phyloP scores from a whole-genome alignment of 2,329 filamentous ascomycete genomes.

The Aspergillus pseudotamarii region DNA sequence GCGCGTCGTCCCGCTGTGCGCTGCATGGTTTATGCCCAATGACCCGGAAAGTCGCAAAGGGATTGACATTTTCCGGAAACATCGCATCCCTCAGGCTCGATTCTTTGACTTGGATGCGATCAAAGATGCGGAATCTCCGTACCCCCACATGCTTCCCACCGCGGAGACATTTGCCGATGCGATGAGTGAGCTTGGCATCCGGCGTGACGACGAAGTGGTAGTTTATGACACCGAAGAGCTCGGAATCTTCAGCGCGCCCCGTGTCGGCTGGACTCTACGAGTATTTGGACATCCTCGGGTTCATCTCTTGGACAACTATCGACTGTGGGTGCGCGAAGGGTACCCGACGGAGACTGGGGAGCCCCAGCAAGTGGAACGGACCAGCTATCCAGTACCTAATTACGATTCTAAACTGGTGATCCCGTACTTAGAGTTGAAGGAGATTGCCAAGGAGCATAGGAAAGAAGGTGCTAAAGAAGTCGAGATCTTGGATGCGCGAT shows the following conservation, averaged over 20 bases:
- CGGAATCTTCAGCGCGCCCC: constrained; percentile 90
- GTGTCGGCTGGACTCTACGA: constrained; percentile 90
- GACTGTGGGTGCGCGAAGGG: constrained; percentile 84
- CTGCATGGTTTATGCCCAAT: constrained; percentile 95
- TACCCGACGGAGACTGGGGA: constrained; percentile 77
- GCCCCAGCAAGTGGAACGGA: constrained; percentile 40
- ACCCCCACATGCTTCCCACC: constrained; percentile 94
- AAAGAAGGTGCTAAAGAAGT: constrained; percentile 82
- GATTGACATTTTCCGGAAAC: constrained; percentile 75
- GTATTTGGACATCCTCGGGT: constrained; percentile 88
- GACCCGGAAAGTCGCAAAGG: constrained; percentile 75
- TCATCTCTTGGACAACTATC: constrained; percentile 94
- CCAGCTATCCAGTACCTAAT: constrained; percentile 55
- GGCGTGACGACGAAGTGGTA: constrained; percentile 83
- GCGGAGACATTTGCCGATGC: constrained; percentile 79
- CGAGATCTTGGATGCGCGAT: constrained; percentile 86
- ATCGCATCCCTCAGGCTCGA: constrained; percentile 82
- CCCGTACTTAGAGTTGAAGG: constrained; percentile 79
- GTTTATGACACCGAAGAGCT: constrained; percentile 92
- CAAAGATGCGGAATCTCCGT: constrained; percentile 83
- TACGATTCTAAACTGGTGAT: constrained; percentile 69
- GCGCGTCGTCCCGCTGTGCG: constrained; percentile 84
- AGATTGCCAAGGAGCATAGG: constrained; percentile 72
- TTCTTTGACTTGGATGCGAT: constrained; percentile 97
- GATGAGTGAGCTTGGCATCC: constrained; percentile 87